phyloP scores from a whole-genome alignment of 2,329 filamentous ascomycete species.

The Cyphellophora attinorum region DNA sequence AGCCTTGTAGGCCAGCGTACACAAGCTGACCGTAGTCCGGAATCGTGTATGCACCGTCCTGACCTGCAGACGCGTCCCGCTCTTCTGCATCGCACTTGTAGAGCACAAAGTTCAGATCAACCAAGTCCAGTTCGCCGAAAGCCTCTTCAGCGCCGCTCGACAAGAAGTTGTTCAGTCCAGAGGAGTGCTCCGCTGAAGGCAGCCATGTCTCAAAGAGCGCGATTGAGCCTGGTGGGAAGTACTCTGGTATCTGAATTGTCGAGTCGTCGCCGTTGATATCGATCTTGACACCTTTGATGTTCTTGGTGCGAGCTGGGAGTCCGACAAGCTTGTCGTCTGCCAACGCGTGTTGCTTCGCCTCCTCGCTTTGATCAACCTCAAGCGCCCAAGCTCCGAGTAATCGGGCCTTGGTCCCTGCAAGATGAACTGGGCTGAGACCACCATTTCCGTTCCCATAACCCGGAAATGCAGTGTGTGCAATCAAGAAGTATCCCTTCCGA shows the following conservation, averaged over 20 bases:
- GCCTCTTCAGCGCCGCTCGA: constrained; percentile 71
- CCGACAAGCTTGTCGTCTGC: constrained; percentile 67
- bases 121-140: constrained; percentile 63
- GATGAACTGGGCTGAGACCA: constrained; percentile 65
- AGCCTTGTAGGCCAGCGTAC: constrained; percentile 95
- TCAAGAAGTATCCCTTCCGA: constrained; percentile 86
- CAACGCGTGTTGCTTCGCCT: constrained; percentile 55
- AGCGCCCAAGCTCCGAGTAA: constrained; percentile 86
- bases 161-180: constrained; percentile 76
- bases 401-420: constrained; percentile 75
- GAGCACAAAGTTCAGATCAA: constrained; percentile 83
- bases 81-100: constrained; percentile 90
- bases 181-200: constrained; percentile 71
- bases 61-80: constrained; percentile 64
- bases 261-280: constrained; percentile 66
- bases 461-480: constrained; percentile 92
- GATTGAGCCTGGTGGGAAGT: constrained; percentile 88
- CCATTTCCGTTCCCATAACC: constrained; percentile 80
- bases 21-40: constrained; percentile 76
- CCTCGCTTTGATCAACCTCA: constrained; percentile 70
- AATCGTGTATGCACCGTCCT: constrained; percentile 81
- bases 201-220: constrained; percentile 96
- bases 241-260: constrained; percentile 67
- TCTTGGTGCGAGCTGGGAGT: constrained; percentile 71
- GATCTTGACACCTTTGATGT: constrained; percentile 63